Evolutionary conservation across 768 basidiomycete species (phyloP), one percentile per base, ranked within the genome.

Genomic region (Pilatotrama ljubarskyi): DNA sequence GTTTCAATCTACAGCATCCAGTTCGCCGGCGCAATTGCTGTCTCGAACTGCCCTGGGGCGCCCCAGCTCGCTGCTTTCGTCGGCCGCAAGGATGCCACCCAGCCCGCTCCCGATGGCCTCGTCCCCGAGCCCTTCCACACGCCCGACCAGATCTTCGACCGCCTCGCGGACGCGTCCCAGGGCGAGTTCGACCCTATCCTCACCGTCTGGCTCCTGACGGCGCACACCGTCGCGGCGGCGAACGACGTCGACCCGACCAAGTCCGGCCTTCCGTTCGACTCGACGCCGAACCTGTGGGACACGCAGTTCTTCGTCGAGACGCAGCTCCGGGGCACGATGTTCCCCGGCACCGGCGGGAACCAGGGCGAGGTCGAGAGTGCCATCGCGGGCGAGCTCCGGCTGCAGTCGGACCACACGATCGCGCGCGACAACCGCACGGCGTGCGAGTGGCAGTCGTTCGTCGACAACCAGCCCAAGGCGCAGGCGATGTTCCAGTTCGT

Each of bases 351-450:
- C 13, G 68, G 64, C 44, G 49, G 37, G 0, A 60, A 71, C 59
- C 61, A 50, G 50, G 71, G 71, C 41, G 71, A 72, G 52, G 66
- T 53, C 41, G 37, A 59, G 51, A 68, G 71, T 26, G 66, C 72
- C 4, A 62, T 74, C 22, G 36, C 5, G 29, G 73, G 72, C 15
- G 72, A 72, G 59, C 66, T 74, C 58, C 73, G 73, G 53, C 70
- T 74, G 32, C 63, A 72, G 57, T 73, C 72, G 36, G 72, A 74
- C 62, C 58, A 44, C 8, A 40, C 22, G 29, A 47, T 74, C 24
- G 70, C 72, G 29, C 71, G 72, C 57, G 73, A 73, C 58, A 49
- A 58, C 35, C 65, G 69, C 37, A 71, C 72, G 11, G 70, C 71
- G 20, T 74, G 72, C 65, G 44, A 62, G 24, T 74, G 72, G 72